Evolutionary conservation across 1,284 basidiomycete species (phyloP).

Genomic region (Sporisorium reilianum): DNA sequence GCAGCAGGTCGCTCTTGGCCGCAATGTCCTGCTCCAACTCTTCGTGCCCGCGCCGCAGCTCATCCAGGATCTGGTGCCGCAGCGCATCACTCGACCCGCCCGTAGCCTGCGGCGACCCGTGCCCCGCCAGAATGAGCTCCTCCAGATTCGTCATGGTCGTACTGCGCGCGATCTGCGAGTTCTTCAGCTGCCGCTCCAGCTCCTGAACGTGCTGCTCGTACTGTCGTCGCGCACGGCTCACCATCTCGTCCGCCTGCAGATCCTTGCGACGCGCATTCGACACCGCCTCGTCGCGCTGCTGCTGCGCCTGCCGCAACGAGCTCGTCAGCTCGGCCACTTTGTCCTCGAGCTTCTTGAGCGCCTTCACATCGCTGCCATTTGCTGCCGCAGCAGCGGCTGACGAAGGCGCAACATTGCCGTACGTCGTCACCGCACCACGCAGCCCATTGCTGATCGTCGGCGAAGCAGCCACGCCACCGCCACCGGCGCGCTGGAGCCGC

Average conservation of each 20-base stretch:
- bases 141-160: constrained; percentile 64
- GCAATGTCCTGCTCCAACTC: constrained; percentile 65
- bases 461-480: constrained; percentile 19
- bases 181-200: constrained; percentile 75
- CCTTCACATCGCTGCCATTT: constrained; percentile 24
- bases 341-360: constrained; percentile 75
- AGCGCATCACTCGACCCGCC: constrained; percentile 72
- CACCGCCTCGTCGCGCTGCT: constrained; percentile 68
- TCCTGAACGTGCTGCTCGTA: constrained; percentile 78
- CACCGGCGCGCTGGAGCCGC: constrained; percentile 65
- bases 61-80: constrained; percentile 77
- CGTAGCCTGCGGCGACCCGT: constrained; percentile 23
- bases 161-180: constrained; percentile 69
- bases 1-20: constrained; percentile 61
- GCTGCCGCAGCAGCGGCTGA: not conserved
- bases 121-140: constrained; percentile 55
- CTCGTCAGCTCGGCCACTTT: constrained; percentile 71
- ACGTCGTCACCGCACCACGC: constrained; percentile 31
- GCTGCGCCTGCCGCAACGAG: constrained; percentile 50
- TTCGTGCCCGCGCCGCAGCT: constrained; percentile 73
- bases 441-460: constrained; percentile 31
- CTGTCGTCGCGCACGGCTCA: constrained; percentile 77
- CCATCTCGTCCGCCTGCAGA: constrained; percentile 78
- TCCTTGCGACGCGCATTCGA: constrained; percentile 76
- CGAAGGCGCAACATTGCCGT: constrained; percentile 43